These are phyloP conservation scores for Nannizzia gypsea DNA, from an alignment of 2,329 filamentous ascomycete species.

Conservation along the genomic window DNA sequence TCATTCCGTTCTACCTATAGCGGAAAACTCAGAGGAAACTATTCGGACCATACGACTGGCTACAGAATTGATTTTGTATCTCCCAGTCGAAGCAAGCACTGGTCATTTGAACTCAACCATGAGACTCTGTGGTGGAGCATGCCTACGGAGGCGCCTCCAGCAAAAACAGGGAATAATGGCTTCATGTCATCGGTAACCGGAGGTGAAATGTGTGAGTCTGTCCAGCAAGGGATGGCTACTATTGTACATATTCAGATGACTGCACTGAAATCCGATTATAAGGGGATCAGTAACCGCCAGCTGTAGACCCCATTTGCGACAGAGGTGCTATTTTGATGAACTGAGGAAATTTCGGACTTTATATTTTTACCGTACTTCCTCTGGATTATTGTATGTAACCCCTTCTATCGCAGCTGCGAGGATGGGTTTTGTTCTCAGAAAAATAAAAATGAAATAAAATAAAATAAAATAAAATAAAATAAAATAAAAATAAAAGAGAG, in stretches of 20 bases:
- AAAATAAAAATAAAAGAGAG: no score
- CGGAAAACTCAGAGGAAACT: neutral
- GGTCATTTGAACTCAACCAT: conserved; percentile 5
- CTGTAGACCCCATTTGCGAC: neutral
- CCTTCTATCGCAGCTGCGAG: no score
- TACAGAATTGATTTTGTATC: conserved; percentile 6
- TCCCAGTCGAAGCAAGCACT: neutral
- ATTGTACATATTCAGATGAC: conserved; percentile 1
- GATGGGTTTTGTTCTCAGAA: no score
- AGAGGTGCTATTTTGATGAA: neutral
- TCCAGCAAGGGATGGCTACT: neutral
- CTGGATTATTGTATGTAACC: no score
- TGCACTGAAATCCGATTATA: neutral
- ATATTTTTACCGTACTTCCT: no score
- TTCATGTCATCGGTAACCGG: neutral
- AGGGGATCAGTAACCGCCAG: conserved; percentile 1
- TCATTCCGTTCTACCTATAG: neutral
- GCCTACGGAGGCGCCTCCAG: neutral
- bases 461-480: no score
- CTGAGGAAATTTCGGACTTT: neutral
- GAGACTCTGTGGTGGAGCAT: conserved; percentile 1
- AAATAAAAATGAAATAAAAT: no score
- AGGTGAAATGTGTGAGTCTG: neutral
- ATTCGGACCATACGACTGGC: neutral
- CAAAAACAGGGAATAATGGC: conserved; percentile 2